Evolutionary conservation across 352 stramenopile genomes (phyloP).

Genomic region (Elongisporangium undulatum): DNA sequence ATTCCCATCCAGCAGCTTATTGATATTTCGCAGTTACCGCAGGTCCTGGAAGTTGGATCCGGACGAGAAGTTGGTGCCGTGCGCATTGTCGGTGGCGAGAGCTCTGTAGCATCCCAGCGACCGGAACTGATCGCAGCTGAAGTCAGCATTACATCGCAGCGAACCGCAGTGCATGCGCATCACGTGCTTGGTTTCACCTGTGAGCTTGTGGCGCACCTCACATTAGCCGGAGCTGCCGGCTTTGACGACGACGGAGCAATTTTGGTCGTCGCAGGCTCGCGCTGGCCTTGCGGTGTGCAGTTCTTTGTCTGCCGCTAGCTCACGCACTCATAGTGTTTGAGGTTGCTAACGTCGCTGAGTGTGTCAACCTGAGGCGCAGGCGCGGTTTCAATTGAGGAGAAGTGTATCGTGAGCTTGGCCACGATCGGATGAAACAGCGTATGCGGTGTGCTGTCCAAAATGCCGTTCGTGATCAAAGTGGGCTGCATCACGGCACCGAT

Average conservation of each 20-base stretch:
- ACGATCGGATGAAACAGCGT: too few relatives aligned
- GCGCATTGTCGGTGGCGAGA: slow-evolving; percentile 30
- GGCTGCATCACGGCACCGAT: too few relatives aligned
- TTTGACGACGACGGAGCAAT: slow-evolving; percentile 30
- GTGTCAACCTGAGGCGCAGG: slow-evolving; percentile 16
- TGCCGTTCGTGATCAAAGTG: too few relatives aligned
- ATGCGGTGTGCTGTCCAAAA: too few relatives aligned
- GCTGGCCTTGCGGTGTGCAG: slow-evolving; percentile 30
- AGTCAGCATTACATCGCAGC: slow-evolving; percentile 24
- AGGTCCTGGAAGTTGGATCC: background rate
- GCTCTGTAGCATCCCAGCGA: slow-evolving; percentile 31
- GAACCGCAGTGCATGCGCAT: slow-evolving; percentile 66
- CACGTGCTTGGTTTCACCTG: slow-evolving; percentile 23
- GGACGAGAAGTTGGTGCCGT: slow-evolving; percentile 23
- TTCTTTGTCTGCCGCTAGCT: slow-evolving; percentile 36
- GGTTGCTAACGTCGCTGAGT: background rate
- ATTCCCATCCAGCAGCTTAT: slow-evolving; percentile 6
- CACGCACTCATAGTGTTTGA: slow-evolving; percentile 44
- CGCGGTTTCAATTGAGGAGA: slow-evolving; percentile 18
- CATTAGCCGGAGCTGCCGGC: slow-evolving; percentile 43
- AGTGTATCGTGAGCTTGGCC: slow-evolving; percentile 17
- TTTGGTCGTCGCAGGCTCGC: slow-evolving; percentile 23
- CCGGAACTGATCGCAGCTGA: slow-evolving; percentile 38
- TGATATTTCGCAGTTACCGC: background rate
- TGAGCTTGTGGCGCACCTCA: slow-evolving; percentile 29